A percentile compares a stretch with the other conserved stretches of the same genome.
Evolutionary conservation across 768 basidiomycete genomes (phyloP).

Genomic region (Lepiota subincarnata): DNA sequence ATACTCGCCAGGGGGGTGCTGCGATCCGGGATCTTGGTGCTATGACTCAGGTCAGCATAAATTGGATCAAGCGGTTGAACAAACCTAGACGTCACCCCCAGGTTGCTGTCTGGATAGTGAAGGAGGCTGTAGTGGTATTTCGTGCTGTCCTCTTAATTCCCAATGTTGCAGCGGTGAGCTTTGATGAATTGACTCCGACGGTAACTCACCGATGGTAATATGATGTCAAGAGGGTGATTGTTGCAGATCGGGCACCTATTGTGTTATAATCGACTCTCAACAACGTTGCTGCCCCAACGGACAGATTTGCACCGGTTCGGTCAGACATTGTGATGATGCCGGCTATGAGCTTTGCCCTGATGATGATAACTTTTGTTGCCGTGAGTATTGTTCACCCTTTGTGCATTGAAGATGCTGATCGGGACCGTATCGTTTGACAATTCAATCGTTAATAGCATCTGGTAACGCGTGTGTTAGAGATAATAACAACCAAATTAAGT

Average conservation of each 20-base stretch:
- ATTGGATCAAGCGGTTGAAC: not conserved
- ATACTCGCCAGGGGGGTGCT: not conserved
- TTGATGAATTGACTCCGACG: not conserved
- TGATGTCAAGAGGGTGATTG: slow-evolving; percentile 1
- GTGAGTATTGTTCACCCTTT: not conserved
- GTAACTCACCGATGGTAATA: not conserved
- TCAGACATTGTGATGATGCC: not conserved
- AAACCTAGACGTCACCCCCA: not conserved
- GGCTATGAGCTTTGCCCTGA: not conserved
- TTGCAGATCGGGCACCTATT: not conserved
- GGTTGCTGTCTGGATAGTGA: slow-evolving; percentile 1
- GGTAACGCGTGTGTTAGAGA: not conserved
- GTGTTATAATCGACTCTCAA: not conserved
- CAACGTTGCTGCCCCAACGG: slow-evolving; percentile 3
- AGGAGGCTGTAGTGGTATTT: not conserved
- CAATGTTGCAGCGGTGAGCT: slow-evolving; percentile 5
- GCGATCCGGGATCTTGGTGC: slow-evolving; percentile 1
- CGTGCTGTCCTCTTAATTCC: not conserved
- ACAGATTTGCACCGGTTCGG: not conserved
- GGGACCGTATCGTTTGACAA: no score
- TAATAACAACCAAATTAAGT: not conserved
- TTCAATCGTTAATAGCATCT: not conserved
- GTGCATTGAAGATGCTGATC: no score
- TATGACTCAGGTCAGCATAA: slow-evolving; percentile 1
- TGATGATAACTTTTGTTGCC: slow-evolving; percentile 1